These are phyloP conservation scores for Elasticomyces elasticus DNA, from an alignment of 495 filamentous ascomycete species.

Conservation along the genomic window DNA sequence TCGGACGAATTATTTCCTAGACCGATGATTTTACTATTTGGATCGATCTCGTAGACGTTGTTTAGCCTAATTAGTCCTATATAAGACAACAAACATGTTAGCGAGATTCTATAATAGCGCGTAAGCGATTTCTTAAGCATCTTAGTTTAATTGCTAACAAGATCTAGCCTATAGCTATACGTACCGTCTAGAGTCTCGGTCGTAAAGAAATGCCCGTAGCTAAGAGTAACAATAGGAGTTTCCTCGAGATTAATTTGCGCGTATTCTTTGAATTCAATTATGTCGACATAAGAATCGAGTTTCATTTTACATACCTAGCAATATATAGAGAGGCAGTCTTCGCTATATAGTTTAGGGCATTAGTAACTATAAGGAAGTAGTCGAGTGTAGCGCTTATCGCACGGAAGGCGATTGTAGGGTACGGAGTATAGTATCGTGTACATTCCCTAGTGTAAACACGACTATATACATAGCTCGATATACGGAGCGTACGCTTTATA, in stretches of 20 bases:
- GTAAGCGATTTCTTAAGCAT: too few relatives aligned
- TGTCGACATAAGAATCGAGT: conserved; percentile 37
- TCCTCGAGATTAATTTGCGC: conserved; percentile 43
- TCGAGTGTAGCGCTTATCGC: conserved; percentile 51
- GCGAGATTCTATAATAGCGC: too few relatives aligned
- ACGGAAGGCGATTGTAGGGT: conserved; percentile 55
- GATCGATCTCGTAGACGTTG: too few relatives aligned
- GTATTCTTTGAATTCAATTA: conserved; percentile 32
- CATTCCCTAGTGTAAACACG: conserved; percentile 45
- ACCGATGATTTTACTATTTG: too few relatives aligned
- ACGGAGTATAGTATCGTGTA: conserved; percentile 54
- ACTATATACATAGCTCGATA: conserved; percentile 45
- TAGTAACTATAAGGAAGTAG: conserved; percentile 45
- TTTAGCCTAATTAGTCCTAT: too few relatives aligned
- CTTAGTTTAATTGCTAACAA: too few relatives aligned
- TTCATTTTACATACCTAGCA: conserved; percentile 43
- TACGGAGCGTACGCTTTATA: conserved; percentile 60
- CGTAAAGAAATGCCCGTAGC: conserved; percentile 58
- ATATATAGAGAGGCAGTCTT: conserved; percentile 54
- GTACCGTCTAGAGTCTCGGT: conserved; percentile 52
- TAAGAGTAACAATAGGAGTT: conserved; percentile 51
- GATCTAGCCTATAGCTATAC: too few relatives aligned
- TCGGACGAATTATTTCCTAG: too few relatives aligned
- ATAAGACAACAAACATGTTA: too few relatives aligned
- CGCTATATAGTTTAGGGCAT: conserved; percentile 55